A percentile compares a stretch with the other conserved stretches of the same genome.
Evolutionary conservation across 805 yeast species (phyloP).

Genomic region (Kodamaea hsintzibuensis): DNA sequence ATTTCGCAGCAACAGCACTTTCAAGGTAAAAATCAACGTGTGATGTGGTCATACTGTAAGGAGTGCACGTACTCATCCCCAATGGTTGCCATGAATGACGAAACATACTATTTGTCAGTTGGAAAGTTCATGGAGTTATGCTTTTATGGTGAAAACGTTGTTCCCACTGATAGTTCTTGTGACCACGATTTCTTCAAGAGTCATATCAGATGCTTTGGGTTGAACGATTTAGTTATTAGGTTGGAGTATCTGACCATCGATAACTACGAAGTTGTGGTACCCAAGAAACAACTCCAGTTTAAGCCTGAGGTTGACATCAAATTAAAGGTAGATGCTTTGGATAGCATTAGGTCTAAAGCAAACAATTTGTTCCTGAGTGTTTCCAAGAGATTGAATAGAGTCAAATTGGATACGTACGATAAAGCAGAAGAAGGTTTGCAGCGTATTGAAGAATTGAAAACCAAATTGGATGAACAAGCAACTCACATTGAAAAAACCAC

Average conservation of each 20-base stretch:
- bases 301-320: conserved; percentile 67
- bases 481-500: conserved; percentile 44
- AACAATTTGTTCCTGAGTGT: conserved; percentile 72
- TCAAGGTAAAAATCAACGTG: conserved; percentile 50
- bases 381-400: conserved; percentile 64
- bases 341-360: conserved; percentile 53
- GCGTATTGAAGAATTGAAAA: conserved; percentile 58
- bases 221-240: conserved; percentile 72
- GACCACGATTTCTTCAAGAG: conserved; percentile 78
- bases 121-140: conserved; percentile 89
- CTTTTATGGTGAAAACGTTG: conserved; percentile 59
- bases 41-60: conserved; percentile 92
- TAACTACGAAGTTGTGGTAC: conserved; percentile 75
- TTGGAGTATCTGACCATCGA: conserved; percentile 78
- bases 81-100: conserved; percentile 76
- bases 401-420: conserved; percentile 74
- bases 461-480: conserved; percentile 53
- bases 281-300: conserved; percentile 71
- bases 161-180: conserved; percentile 53
- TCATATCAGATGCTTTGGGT: conserved; percentile 82
- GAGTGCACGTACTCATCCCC: conserved; percentile 76
- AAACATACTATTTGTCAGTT: conserved; percentile 86
- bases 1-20: conserved; percentile 19
- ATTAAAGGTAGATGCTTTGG: conserved; percentile 63
- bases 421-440: conserved; percentile 66